A percentile compares a stretch with the other conserved stretches of the same genome.
Conservation (phyloP, 768 basidiomycete species). For the Lentinula sp. region DNA sequence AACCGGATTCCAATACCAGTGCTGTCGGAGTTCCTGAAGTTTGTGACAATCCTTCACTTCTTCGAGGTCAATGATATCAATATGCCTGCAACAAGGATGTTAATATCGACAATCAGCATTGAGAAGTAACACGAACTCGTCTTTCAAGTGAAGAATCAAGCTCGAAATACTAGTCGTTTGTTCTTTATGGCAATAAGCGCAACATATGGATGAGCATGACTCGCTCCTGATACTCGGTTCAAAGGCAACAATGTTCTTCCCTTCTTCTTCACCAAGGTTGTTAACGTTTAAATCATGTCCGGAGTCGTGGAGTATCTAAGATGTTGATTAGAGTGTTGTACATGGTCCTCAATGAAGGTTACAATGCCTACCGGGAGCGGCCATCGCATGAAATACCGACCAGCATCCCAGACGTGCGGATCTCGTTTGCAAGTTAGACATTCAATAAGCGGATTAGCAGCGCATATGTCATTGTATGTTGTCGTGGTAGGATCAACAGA, state of each 20-base stretch:
- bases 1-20: background rate
- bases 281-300: background rate
- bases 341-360: background rate
- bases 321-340: background rate
- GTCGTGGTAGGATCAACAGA: background rate
- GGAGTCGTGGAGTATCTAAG: background rate
- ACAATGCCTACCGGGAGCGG: background rate
- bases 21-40: background rate
- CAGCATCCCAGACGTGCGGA: background rate
- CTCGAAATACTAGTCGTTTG: background rate
- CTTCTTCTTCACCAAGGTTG: background rate
- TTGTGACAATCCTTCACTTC: background rate
- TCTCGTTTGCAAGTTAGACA: background rate
- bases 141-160: background rate
- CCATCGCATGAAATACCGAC: background rate
- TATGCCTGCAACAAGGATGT: background rate
- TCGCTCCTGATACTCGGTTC: background rate
- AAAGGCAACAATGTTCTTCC: background rate
- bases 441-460: background rate
- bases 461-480: background rate
- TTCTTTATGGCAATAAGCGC: background rate
- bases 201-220: background rate
- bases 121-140: background rate
- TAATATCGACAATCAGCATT: background rate
- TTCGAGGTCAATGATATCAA: background rate